Evolutionary conservation across 805 yeast species (phyloP).

Genomic region (Saturnispora besseyi): DNA sequence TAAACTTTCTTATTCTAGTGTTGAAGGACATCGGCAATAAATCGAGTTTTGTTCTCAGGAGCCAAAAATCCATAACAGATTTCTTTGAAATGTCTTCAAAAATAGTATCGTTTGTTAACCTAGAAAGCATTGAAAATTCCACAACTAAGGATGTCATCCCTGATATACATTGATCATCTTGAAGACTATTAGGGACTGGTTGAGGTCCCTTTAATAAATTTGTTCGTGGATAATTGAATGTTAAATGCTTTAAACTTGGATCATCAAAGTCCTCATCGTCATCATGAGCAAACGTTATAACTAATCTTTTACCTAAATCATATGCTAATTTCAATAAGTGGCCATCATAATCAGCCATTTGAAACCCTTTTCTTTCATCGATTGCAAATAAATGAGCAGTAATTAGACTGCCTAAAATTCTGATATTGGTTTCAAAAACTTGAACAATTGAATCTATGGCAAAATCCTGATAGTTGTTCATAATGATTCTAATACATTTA

Average conservation of each 20-base stretch:
- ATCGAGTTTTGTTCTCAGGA: slow-evolving; percentile 47
- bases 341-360: slow-evolving; percentile 50
- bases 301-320: slow-evolving; percentile 63
- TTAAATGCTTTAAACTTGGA: not conserved
- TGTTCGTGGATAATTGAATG: slow-evolving; percentile 70
- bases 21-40: slow-evolving; percentile 73
- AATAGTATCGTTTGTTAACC: slow-evolving; percentile 61
- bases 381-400: slow-evolving; percentile 69
- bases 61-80: slow-evolving; percentile 68
- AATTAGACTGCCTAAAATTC: slow-evolving; percentile 74
- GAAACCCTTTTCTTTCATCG: slow-evolving; percentile 36
- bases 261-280: slow-evolving; percentile 2
- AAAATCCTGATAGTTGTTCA: slow-evolving; percentile 35
- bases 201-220: slow-evolving; percentile 50
- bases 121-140: slow-evolving; percentile 69
- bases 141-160: slow-evolving; percentile 81
- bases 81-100: slow-evolving; percentile 54
- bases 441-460: slow-evolving; percentile 66
- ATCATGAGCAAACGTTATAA: slow-evolving; percentile 55
- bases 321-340: slow-evolving; percentile 61
- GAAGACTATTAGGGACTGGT: slow-evolving; percentile 34
- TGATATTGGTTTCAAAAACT: slow-evolving; percentile 78
- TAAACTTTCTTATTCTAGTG: slow-evolving; percentile 33
- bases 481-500: slow-evolving; percentile 34
- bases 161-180: slow-evolving; percentile 70